These are phyloP conservation scores for Lotmaria passim DNA, from an alignment of 208 protist genomes.

Conservation along the genomic window DNA sequence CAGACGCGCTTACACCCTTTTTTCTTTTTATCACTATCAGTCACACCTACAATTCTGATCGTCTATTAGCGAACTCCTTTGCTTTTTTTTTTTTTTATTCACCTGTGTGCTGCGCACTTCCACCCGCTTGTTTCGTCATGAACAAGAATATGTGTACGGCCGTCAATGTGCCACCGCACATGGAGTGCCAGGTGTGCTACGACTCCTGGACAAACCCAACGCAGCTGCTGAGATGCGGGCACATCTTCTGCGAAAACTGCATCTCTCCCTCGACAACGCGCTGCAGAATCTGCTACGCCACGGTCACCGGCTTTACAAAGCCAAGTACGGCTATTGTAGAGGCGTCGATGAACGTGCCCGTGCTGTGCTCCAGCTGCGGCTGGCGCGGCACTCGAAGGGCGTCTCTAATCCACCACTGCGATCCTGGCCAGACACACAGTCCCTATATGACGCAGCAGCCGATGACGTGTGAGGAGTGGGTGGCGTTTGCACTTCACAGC, in stretches of 20 bases:
- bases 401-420: conserved; percentile 58
- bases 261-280: conserved; percentile 34
- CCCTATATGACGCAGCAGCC: conserved; percentile 48
- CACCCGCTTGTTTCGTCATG: conserved; percentile 32
- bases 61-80: no score
- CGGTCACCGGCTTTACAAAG: conserved; percentile 36
- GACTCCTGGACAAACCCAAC: conserved; percentile 71
- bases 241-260: conserved; percentile 79
- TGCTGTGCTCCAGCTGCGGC: conserved; percentile 77
- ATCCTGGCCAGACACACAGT: conserved; percentile 51
- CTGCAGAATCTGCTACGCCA: conserved; percentile 52
- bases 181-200: conserved; percentile 77
- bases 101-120: background rate
- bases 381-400: conserved; percentile 69
- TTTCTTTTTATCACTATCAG: no score
- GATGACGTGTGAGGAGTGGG: conserved; percentile 58
- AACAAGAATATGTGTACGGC: conserved; percentile 61
- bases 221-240: conserved; percentile 68
- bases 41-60: no score
- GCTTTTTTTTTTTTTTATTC: conserved; percentile 31
- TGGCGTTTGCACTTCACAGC: conserved; percentile 34
- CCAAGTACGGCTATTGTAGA: conserved; percentile 39
- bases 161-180: conserved; percentile 38
- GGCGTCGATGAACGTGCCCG: conserved; percentile 44
- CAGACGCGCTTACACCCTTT: no score